phyloP scores from a whole-genome alignment of 768 basidiomycete species.

The Pilatotrama ljubarskyi region DNA sequence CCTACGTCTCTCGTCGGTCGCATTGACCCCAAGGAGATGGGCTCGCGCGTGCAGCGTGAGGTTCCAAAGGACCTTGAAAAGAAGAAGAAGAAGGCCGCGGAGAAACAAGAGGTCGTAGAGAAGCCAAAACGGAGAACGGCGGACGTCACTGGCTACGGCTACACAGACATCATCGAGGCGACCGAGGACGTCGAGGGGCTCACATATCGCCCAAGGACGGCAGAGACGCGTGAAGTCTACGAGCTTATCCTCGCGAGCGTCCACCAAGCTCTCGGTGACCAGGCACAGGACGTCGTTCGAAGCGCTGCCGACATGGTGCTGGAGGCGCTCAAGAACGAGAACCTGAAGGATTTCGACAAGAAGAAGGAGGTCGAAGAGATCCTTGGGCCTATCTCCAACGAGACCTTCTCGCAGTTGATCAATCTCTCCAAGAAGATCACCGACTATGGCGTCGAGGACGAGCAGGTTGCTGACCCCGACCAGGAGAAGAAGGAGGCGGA shows the following conservation, averaged over 20 bases:
- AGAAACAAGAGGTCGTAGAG: conserved; percentile 58
- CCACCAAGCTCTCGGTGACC: conserved; percentile 85
- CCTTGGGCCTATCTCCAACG: conserved; percentile 64
- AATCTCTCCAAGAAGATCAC: conserved; percentile 92
- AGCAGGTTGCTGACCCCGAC: conserved; percentile 74
- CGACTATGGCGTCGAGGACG: conserved; percentile 90
- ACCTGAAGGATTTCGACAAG: conserved; percentile 94
- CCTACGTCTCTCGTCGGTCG: conserved; percentile 90
- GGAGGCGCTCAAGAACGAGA: conserved; percentile 85
- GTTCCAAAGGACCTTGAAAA: conserved; percentile 88
- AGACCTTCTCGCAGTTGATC: conserved; percentile 81
- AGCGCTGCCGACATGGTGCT: conserved; percentile 93
- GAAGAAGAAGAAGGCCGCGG: conserved; percentile 86
- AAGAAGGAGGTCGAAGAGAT: conserved; percentile 90
- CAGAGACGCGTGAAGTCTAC: conserved; percentile 93
- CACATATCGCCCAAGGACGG: conserved; percentile 88
- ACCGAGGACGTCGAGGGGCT: conserved; percentile 93
- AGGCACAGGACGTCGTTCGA: conserved; percentile 93
- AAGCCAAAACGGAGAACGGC: conserved; percentile 58
- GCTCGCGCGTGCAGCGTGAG: conserved; percentile 81
- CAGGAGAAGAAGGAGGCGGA: conserved; percentile 80
- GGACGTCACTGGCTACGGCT: conserved; percentile 70
- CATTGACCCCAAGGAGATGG: conserved; percentile 91
- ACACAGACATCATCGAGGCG: conserved; percentile 90
- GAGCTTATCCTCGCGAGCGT: conserved; percentile 85